Evolutionary conservation across 192 early-diverging fungal species (phyloP).

Genomic region (Coemansia sp.): DNA sequence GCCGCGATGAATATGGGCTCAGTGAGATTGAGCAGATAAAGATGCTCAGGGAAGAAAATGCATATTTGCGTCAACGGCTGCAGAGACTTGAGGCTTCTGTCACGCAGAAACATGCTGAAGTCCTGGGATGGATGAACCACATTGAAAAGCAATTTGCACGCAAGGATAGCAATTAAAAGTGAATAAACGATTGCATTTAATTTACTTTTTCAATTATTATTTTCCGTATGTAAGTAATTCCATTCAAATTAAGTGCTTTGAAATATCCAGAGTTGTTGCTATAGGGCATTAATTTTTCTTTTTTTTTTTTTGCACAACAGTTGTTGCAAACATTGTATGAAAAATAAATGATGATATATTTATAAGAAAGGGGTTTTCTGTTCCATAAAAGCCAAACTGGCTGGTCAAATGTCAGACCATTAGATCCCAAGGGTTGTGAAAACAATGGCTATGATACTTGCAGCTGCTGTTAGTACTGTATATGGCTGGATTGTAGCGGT

Average conservation of each 20-base stretch:
- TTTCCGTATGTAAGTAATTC: neutral
- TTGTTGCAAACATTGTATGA: too few species aligned
- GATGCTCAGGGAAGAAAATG: conserved; percentile 45
- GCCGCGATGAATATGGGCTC: conserved; percentile 24
- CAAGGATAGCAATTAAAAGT: neutral
- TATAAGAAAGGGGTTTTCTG: neutral
- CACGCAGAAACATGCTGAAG: conserved; percentile 40
- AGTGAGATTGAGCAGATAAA: conserved; percentile 30
- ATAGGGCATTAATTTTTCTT: too few species aligned
- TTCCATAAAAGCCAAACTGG: neutral
- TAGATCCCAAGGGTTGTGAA: neutral
- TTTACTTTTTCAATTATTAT: neutral
- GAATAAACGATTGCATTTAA: neutral
- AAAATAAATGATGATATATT: too few species aligned
- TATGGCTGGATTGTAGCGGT: neutral
- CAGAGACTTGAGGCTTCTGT: conserved; percentile 41
- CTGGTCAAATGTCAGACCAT: neutral
- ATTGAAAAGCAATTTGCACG: conserved; percentile 35
- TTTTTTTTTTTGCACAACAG: too few species aligned
- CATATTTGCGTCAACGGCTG: conserved; percentile 28
- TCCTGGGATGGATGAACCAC: conserved; percentile 46
- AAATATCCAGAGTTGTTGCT: too few species aligned
- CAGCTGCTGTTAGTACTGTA: neutral
- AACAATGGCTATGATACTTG: neutral
- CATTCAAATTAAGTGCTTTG: too few species aligned